Conservation (phyloP, 768 basidiomycete genomes). For the Ramaria sp. region DNA sequence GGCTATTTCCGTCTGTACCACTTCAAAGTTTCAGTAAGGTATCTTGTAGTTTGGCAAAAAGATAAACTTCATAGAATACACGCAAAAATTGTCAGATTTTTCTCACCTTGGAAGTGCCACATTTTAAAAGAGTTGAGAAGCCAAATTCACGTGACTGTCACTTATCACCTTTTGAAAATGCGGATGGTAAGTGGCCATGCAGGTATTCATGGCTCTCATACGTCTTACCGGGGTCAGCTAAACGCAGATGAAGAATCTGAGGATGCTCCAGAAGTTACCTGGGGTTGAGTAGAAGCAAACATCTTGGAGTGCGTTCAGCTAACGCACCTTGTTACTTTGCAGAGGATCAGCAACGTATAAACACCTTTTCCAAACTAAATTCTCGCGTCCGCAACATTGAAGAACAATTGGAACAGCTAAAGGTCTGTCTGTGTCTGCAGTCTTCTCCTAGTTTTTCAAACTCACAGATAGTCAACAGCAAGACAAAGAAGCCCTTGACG, state of each 20-base stretch:
- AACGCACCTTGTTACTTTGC: constrained; percentile 11
- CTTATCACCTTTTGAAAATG: constrained; percentile 17
- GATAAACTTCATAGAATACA: too few species aligned
- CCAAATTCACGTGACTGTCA: too few species aligned
- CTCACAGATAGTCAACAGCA: constrained; percentile 37
- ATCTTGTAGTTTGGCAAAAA: too few species aligned
- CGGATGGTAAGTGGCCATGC: constrained; percentile 37
- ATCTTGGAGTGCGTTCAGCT: not conserved
- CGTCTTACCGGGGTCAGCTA: constrained; percentile 31
- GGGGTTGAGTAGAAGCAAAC: constrained; percentile 42
- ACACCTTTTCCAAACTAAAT: constrained; percentile 85
- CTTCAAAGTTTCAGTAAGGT: not conserved
- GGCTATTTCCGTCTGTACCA: not conserved
- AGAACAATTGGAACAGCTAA: constrained; percentile 59
- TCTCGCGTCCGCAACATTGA: constrained; percentile 62
- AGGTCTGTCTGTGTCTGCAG: constrained; percentile 34
- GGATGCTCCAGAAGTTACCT: constrained; percentile 69
- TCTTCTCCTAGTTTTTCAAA: not conserved
- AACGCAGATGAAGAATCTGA: constrained; percentile 69
- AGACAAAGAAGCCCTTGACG: constrained; percentile 92
- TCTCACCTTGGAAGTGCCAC: too few species aligned
- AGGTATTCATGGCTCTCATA: not conserved
- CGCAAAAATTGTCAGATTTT: too few species aligned
- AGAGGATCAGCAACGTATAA: constrained; percentile 85
- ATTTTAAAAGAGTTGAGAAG: too few species aligned